Evolutionary conservation across 2,329 filamentous ascomycete genomes (phyloP), one percentile per base, ranked within the genome.

Genomic region (Ophiocordyceps sinensis): DNA sequence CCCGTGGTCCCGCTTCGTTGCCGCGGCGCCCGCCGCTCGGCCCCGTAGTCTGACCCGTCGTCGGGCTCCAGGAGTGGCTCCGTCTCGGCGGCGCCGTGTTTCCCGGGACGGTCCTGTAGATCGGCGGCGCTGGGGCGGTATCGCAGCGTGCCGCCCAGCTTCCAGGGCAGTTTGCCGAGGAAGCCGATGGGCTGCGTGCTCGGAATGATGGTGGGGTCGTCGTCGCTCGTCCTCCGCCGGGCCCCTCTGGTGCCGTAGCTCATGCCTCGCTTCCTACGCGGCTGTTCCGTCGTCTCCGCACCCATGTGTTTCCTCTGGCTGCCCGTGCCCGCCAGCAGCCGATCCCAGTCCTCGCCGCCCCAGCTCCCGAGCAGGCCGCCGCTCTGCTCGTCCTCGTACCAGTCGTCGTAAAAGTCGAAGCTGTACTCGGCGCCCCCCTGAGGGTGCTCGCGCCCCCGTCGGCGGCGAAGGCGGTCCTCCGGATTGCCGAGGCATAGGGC

Each of bases 371-470:
- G 64, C 38, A 89, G 59, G 0, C 79, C 73, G 32, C 77, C 72
- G 29, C 51, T 40, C 40, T 64, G 61, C 41, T 70, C 66, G 38
- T 75, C 72, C 42, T 73, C 69, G 45, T 94, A 86, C 89, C 89
- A 96, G 61, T 95, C 89, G 61, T 95, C 89, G 65, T 96, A 96
- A 59, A 96, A 96, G 60, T 95, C 89, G 57, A 96, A 96, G 53
- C 77, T 88, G 52, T 83, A 76, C 61, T 95, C 88, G 26, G 87
- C 83, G 40, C 77, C 62, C 3, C 75, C 77, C 45, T 65, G 62
- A 21, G 67, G 64, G 9, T 72, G 66, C 17, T 73, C 71, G 36
- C 82, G 74, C 52, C 86, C 78, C 45, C 80, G 69, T 37, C 68
- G 63, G 43, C 85, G 77, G 28, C 84, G 77, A 38, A 77, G 66